Conservation (phyloP, 202 grass and related monocot genomes). For the Zoysia matrella region DNA sequence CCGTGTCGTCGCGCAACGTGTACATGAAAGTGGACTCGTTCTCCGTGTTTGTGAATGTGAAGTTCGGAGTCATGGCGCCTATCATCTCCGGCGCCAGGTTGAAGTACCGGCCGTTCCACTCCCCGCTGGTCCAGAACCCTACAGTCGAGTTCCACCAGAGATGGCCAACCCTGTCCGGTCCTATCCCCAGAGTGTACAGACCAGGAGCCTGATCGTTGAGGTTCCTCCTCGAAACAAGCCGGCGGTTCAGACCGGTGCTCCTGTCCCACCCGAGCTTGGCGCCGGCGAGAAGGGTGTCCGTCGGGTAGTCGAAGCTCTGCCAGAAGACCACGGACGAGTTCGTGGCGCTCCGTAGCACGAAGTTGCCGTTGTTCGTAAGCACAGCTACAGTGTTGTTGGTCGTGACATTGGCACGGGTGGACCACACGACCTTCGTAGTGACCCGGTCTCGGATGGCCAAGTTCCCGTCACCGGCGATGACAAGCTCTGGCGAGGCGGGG, state of each 20-base stretch:
- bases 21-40: conserved; percentile 39
- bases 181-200: conserved; percentile 41
- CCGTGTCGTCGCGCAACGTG: not conserved
- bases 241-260: conserved; percentile 24
- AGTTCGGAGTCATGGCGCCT: not conserved
- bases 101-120: conserved; percentile 33
- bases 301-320: conserved; percentile 91
- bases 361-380: conserved; percentile 53
- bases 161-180: conserved; percentile 13
- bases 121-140: conserved; percentile 33
- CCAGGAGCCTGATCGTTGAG: conserved; percentile 40
- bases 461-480: conserved; percentile 37
- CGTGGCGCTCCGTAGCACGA: conserved; percentile 40
- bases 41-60: conserved; percentile 15
- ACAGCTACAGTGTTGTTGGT: conserved; percentile 37
- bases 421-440: conserved; percentile 26
- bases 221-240: conserved; percentile 32
- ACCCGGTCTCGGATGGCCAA: conserved; percentile 14
- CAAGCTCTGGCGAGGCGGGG: conserved; percentile 22
- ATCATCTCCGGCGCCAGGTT: conserved; percentile 19
- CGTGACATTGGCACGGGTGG: conserved; percentile 7
- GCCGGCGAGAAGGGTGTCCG: conserved; percentile 53
- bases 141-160: conserved; percentile 27
- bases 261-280: conserved; percentile 35
- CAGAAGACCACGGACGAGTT: conserved; percentile 55